Evolutionary conservation across 176 grass and related monocot species (phyloP).

Genomic region (Carex parvula): DNA sequence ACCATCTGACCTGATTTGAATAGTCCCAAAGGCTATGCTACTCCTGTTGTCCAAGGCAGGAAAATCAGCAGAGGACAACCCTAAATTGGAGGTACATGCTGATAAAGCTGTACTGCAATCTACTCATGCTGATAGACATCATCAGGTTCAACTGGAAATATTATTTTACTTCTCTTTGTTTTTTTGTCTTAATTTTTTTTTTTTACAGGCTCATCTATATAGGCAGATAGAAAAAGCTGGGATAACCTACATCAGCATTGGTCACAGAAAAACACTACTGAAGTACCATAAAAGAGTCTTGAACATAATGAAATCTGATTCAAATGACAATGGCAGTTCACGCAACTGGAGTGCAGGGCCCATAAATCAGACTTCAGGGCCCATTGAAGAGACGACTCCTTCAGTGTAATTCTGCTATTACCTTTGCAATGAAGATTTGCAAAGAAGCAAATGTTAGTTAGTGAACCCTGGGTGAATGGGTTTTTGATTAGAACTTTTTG

Average conservation of each 20-base stretch:
- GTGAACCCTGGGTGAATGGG: not conserved
- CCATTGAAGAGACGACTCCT: conserved; percentile 40
- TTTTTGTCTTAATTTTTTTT: not conserved
- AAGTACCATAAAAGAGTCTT: conserved; percentile 86
- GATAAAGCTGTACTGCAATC: conserved; percentile 3
- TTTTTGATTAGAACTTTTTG: not conserved
- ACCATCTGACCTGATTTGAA: not conserved
- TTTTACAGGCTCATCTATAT: conserved; percentile 64
- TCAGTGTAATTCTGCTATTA: conserved; percentile 21
- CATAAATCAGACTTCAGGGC: conserved; percentile 30
- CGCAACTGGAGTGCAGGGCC: conserved; percentile 54
- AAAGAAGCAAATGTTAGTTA: not conserved
- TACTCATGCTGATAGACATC: too few species aligned
- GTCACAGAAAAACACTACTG: conserved; percentile 72
- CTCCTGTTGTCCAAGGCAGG: not conserved
- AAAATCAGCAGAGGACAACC: not conserved
- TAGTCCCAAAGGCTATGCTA: not conserved
- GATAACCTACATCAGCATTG: conserved; percentile 89
- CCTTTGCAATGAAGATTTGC: not conserved
- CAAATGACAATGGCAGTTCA: not conserved
- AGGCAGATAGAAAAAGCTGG: conserved; percentile 83
- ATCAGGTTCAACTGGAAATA: not conserved
- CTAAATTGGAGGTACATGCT: not conserved
- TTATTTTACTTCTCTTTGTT: conserved; percentile 7
- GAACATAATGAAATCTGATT: conserved; percentile 53